These are phyloP conservation scores for Xylaria scruposa DNA, from an alignment of 495 filamentous ascomycete species.

Conservation along the genomic window DNA sequence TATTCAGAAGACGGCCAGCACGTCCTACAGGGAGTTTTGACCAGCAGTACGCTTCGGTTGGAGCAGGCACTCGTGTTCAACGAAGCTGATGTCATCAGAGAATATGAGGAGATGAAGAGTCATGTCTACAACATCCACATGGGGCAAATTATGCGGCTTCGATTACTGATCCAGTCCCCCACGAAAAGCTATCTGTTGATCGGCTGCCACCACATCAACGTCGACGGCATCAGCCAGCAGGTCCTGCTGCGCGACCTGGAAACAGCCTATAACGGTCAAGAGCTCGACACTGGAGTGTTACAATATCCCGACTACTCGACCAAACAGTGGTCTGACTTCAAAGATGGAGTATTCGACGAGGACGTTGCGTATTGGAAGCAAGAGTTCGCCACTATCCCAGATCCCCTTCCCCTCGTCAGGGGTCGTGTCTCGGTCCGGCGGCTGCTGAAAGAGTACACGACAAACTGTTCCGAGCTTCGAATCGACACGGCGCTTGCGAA, in stretches of 20 bases:
- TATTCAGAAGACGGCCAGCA: neutral
- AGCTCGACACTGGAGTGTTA: neutral
- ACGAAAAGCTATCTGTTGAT: conserved; percentile 21
- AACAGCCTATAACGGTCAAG: neutral
- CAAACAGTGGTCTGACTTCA: conserved; percentile 13
- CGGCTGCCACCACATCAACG: conserved; percentile 26
- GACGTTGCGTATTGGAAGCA: conserved; percentile 45
- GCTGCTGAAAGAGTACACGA: neutral
- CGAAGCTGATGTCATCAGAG: neutral
- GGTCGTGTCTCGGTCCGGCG: neutral
- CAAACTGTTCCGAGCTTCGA: neutral
- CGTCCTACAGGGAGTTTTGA: neutral
- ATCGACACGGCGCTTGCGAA: neutral
- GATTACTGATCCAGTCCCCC: conserved; percentile 27
- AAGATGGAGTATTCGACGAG: conserved; percentile 11
- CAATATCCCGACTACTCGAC: conserved; percentile 33
- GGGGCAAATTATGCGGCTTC: conserved; percentile 7
- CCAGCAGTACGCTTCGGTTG: neutral
- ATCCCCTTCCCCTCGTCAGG: neutral
- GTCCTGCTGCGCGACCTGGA: conserved; percentile 3
- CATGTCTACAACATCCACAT: neutral
- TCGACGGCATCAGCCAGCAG: conserved; percentile 24
- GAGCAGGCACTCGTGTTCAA: neutral
- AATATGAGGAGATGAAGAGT: neutral
- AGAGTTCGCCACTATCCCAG: conserved; percentile 31